These are phyloP conservation scores for Euphorbia lathyris DNA, from an alignment of 345 rosid species.

Conservation along the genomic window DNA sequence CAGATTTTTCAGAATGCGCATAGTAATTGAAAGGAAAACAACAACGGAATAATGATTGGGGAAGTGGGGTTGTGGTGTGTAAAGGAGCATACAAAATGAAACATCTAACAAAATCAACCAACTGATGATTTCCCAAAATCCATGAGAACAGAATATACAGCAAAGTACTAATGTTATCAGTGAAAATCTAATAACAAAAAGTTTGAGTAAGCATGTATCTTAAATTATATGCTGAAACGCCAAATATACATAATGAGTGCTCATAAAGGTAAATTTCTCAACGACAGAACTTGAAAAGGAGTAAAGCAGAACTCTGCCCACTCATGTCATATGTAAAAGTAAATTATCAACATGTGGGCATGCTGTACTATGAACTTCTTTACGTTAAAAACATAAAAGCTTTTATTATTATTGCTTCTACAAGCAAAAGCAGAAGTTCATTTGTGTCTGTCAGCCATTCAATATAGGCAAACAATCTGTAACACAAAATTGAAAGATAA, in stretches of 20 bases:
- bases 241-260: neutral
- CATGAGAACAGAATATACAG: neutral
- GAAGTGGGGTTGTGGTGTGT: neutral
- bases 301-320: no score
- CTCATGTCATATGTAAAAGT: no score
- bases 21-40: neutral
- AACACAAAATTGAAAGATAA: neutral
- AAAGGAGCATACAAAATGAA: neutral
- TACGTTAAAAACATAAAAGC: no score
- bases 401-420: no score
- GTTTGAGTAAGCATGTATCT: neutral
- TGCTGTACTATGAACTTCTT: no score
- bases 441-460: no score
- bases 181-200: neutral
- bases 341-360: no score
- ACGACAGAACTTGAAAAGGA: neutral
- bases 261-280: neutral
- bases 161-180: neutral
- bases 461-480: no score
- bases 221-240: neutral
- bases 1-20: slow-evolving; percentile 14
- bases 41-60: neutral
- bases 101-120: neutral
- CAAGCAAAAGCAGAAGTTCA: no score
- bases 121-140: no score